phyloP scores from a whole-genome alignment of 2,329 filamentous ascomycete genomes.

The Scolecobasidium constrictum region DNA sequence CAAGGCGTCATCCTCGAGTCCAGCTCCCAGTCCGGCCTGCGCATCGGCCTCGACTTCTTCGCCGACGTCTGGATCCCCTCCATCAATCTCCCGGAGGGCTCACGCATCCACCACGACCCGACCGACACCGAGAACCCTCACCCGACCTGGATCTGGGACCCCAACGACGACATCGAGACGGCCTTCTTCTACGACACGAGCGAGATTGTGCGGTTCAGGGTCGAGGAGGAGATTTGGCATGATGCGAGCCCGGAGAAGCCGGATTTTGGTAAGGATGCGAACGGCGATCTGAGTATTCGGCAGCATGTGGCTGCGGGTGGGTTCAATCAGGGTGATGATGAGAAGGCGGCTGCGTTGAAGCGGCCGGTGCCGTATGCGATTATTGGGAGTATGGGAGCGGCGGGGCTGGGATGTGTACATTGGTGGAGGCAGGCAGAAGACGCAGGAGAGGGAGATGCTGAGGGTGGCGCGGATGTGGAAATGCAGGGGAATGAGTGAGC shows the following conservation, averaged over 20 bases:
- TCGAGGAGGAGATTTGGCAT: conserved; percentile 80
- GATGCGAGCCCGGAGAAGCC: conserved; percentile 79
- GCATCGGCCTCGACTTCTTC: conserved; percentile 82
- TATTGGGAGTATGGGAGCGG: conserved; percentile 35
- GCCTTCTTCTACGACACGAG: conserved; percentile 68
- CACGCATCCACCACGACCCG: conserved; percentile 18
- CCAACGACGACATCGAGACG: conserved; percentile 49
- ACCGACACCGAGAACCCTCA: conserved; percentile 14
- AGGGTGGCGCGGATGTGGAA: neutral
- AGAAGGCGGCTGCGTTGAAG: neutral
- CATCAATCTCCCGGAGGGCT: conserved; percentile 62
- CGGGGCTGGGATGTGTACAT: conserved; percentile 35
- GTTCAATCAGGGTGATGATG: conserved; percentile 1
- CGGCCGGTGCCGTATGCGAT: conserved; percentile 1
- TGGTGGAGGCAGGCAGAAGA: conserved; percentile 32
- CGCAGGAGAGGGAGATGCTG: conserved; percentile 10
- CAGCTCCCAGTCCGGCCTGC: conserved; percentile 52
- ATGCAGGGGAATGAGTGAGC: neutral
- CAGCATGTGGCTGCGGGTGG: neutral
- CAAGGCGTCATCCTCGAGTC: conserved; percentile 71
- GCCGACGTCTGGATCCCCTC: conserved; percentile 73
- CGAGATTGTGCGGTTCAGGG: conserved; percentile 76
- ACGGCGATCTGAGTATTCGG: neutral
- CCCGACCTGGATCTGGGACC: conserved; percentile 71
- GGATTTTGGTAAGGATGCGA: conserved; percentile 46